Conservation (phyloP, 768 basidiomycete genomes). For the Pleurotus eryngii region DNA sequence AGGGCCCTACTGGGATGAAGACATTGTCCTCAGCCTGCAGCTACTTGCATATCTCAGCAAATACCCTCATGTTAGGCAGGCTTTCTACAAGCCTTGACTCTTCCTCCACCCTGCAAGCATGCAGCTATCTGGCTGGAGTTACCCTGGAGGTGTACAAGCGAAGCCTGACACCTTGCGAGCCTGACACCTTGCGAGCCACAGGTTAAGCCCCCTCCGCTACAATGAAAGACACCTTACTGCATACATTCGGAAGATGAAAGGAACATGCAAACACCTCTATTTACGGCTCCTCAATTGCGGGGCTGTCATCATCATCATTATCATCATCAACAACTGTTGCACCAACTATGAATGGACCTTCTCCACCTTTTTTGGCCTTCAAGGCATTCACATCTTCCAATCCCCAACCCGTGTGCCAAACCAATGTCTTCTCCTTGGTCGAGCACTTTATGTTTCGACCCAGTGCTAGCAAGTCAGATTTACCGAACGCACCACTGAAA, state of each 20-base stretch:
- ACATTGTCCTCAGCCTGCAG: slow-evolving; percentile 86
- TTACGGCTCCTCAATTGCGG: background rate
- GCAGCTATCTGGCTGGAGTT: slow-evolving; percentile 29
- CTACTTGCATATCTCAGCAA: slow-evolving; percentile 95
- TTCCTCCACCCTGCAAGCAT: slow-evolving; percentile 76
- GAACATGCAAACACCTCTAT: slow-evolving; percentile 21
- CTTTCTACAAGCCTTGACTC: slow-evolving; percentile 86
- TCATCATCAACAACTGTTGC: background rate
- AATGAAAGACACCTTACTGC: slow-evolving; percentile 35
- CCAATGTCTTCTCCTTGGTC: slow-evolving; percentile 94
- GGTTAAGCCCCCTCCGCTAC: slow-evolving; percentile 9
- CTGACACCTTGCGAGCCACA: slow-evolving; percentile 9
- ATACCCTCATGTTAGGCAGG: slow-evolving; percentile 94
- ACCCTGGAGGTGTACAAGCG: slow-evolving; percentile 9
- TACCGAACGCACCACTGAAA: slow-evolving; percentile 64
- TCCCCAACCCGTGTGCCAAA: slow-evolving; percentile 44
- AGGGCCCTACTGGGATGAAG: slow-evolving; percentile 90
- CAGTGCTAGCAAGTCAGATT: slow-evolving; percentile 72
- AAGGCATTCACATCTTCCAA: slow-evolving; percentile 16
- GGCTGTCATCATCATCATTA: background rate
- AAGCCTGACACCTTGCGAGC: slow-evolving; percentile 1
- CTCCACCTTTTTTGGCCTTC: slow-evolving; percentile 8
- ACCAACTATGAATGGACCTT: background rate
- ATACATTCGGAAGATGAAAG: slow-evolving; percentile 43
- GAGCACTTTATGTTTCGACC: slow-evolving; percentile 96